These are phyloP conservation scores for Heritiera fomes DNA, from an alignment of 345 rosid genomes.

Conservation along the genomic window DNA sequence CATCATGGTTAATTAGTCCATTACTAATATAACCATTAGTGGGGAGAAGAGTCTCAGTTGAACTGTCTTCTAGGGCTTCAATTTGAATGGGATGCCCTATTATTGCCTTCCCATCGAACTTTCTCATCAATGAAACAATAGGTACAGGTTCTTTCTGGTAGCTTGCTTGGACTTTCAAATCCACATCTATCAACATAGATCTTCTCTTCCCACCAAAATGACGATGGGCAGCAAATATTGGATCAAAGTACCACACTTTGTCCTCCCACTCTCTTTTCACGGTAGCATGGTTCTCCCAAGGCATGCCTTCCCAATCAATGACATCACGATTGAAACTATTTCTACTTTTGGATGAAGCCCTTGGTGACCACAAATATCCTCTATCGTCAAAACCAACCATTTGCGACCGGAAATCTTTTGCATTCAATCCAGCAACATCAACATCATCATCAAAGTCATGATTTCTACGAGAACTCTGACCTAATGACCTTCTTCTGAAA, in stretches of 20 bases:
- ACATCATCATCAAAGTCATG: conserved; percentile 39
- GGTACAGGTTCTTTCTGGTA: conserved; percentile 80
- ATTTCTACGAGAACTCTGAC: conserved; percentile 40
- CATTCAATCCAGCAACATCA: conserved; percentile 50
- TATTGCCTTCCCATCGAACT: conserved; percentile 78
- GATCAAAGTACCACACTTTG: conserved; percentile 40
- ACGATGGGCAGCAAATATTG: conserved; percentile 37
- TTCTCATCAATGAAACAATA: conserved; percentile 79
- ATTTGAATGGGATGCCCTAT: conserved; percentile 88
- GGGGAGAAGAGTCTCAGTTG: conserved; percentile 54
- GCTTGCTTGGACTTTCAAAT: conserved; percentile 82
- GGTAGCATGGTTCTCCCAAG: conserved; percentile 49
- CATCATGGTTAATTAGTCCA: conserved; percentile 53
- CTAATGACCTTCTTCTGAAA: conserved; percentile 44
- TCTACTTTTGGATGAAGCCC: conserved; percentile 41
- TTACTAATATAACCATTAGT: conserved; percentile 41
- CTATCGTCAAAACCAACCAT: conserved; percentile 40
- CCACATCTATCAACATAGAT: conserved; percentile 70
- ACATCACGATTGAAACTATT: conserved; percentile 37
- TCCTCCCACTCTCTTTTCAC: conserved; percentile 44
- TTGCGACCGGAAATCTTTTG: conserved; percentile 41
- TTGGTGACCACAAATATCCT: conserved; percentile 44
- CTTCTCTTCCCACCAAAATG: conserved; percentile 46
- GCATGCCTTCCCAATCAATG: conserved; percentile 59
- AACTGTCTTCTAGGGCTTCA: conserved; percentile 73